Base-by-base conservation (phyloP, 345 rosid species). In the Hypericum perforatum region DNA sequence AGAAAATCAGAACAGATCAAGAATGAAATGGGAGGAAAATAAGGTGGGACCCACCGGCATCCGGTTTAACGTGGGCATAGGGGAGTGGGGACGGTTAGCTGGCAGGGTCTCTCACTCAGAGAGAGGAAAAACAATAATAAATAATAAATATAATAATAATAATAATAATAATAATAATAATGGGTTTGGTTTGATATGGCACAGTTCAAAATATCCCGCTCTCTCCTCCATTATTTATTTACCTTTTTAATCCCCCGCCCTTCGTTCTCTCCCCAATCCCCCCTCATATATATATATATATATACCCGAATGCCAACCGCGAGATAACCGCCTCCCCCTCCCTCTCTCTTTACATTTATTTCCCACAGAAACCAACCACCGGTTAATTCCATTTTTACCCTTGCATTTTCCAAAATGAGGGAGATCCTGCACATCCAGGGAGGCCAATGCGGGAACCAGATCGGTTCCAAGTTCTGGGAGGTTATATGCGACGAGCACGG, bases 371-470 rank as follows among this genome's bases (percentile, higher is more conserved):
- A 22, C 32, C 32, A 22, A 22, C 11, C 3, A 37, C 52, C 37
- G 38, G 7, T 29, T n/a, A 8, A 2, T 13, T 11, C 10, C 16
- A 16, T 9, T 9, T n/a, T 7, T 43, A 45, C 32, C 36, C 59
- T 37, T 29, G 38, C 47, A 39, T 39, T 37, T 46, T 8, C 22
- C 6, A 63, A 41, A 51, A 89, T 90, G 97, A 84, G 97, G 67
- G 97, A 90, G 68, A 90, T 90, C 82, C 80, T 90, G 48, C 97
- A 90, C 72, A 62, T 90, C 11, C 97, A 90, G 56, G 97, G 85
- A 5, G 97, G 97, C 47, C 97, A 90, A 78, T 90, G 97, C 76
- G 97, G 97, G 9, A 90, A 90, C 84, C 97, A 90, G 61, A 90
- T 90, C 68, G 97, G 97, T 12, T 84, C 97, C 72, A 90, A 90